Evolutionary conservation across 2,329 filamentous ascomycete species (phyloP).

Genomic region (Venturia effusa): DNA sequence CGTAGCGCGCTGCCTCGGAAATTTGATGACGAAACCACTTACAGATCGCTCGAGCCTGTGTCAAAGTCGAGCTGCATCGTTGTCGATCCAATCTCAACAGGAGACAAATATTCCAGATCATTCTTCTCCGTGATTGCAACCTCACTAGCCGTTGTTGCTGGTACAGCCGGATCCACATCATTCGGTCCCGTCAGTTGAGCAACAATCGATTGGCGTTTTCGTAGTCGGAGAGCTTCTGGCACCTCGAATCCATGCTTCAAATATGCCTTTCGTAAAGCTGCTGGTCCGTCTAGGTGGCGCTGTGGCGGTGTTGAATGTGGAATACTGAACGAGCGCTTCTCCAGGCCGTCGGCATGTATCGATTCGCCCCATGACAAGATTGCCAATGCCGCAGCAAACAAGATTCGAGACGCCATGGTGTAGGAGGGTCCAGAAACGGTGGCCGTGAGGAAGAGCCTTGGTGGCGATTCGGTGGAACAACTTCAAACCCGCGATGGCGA

Average conservation of each 20-base stretch:
- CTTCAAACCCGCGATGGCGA: conserved; percentile 1
- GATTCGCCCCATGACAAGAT: conserved; percentile 29
- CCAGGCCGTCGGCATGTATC: not conserved
- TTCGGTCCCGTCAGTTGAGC: not conserved
- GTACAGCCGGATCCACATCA: conserved; percentile 6
- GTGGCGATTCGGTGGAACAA: not conserved
- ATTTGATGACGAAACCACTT: not conserved
- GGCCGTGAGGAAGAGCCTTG: not conserved
- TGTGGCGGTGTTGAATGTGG: not conserved
- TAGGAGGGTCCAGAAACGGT: not conserved
- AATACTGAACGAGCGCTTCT: conserved; percentile 10
- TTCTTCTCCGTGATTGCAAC: conserved; percentile 52
- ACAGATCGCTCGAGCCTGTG: conserved; percentile 62
- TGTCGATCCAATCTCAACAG: conserved; percentile 60
- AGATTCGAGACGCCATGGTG: not conserved
- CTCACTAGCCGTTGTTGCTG: conserved; percentile 41
- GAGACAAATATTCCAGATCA: conserved; percentile 60
- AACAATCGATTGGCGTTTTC: conserved; percentile 1
- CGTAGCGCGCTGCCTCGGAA: not conserved
- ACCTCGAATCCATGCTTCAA: conserved; percentile 9
- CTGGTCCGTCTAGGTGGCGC: not conserved
- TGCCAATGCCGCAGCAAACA: not conserved
- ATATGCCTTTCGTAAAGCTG: conserved; percentile 7
- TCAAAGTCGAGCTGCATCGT: conserved; percentile 61
- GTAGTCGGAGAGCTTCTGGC: not conserved